These are phyloP conservation scores for Plantago ovata DNA, from an alignment of 257 asterid species.

Conservation along the genomic window DNA sequence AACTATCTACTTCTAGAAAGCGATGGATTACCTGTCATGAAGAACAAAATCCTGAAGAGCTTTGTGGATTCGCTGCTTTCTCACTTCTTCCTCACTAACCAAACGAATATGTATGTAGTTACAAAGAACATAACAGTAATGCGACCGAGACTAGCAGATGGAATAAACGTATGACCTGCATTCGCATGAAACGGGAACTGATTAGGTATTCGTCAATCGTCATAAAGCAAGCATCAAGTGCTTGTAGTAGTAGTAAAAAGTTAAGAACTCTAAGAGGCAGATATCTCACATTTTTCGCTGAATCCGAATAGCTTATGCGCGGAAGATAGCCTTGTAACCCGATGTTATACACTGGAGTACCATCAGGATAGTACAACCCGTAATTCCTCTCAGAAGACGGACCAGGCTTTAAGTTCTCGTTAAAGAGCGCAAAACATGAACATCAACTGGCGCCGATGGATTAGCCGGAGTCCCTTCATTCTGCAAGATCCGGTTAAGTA, in stretches of 20 bases:
- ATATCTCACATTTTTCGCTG: constrained; percentile 37
- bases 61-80: constrained; percentile 14
- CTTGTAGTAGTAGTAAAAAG: background rate
- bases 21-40: constrained; percentile 7
- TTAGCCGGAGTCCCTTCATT: constrained; percentile 80
- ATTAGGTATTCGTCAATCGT: constrained; percentile 20
- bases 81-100: constrained; percentile 14
- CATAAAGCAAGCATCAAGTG: background rate
- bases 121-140: constrained; percentile 25
- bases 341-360: constrained; percentile 72
- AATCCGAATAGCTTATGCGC: constrained; percentile 64
- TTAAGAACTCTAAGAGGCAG: background rate
- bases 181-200: constrained; percentile 8
- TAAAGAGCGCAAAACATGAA: constrained; percentile 83
- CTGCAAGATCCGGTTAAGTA: constrained; percentile 51
- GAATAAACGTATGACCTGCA: constrained; percentile 37
- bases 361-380: constrained; percentile 82
- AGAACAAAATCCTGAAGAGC: constrained; percentile 18
- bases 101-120: constrained; percentile 14
- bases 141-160: constrained; percentile 24
- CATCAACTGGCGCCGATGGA: constrained; percentile 70
- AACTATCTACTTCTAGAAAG: constrained; percentile 9
- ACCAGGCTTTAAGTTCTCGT: constrained; percentile 87
- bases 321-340: constrained; percentile 67
- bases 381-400: constrained; percentile 90